Base-by-base conservation (phyloP, 2,329 filamentous ascomycete species). In the Grosmannia penicillata region DNA sequence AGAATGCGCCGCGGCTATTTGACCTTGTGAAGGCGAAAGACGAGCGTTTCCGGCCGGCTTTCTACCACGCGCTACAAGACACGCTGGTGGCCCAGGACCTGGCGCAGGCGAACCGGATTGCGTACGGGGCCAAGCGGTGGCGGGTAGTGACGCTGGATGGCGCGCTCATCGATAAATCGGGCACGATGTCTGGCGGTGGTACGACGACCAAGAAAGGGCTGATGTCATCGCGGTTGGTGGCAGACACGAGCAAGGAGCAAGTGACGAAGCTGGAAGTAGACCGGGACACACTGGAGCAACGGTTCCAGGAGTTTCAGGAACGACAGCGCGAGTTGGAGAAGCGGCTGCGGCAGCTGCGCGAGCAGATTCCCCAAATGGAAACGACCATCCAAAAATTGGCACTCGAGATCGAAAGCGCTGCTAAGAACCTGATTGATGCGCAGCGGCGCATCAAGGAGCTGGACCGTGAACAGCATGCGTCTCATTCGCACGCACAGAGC, bases 121-220 rank as follows among this genome's bases (percentile, higher is more conserved):
- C 91, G 8, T 98, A 96, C 51, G 89, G 91, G 30, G 83, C 83
- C 33, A 83, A 78, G 63, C 69, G 91, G 56, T 98, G 91, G 91
- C 78, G 91, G 47, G 91, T 98, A 4, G 91, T 98, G 29, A 98
- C 91, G 0, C 72, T 98, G 3, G 85, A 87, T 43, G 91, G 91
- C 35, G 87, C 95, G 57, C 70, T 98, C 37, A 96, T 98, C 48
- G 91, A 98, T 62, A 93, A 93, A 56, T 95, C 89, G 1, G 91
- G 91, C 67, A 96, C 91, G 26, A 96, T 98, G 91, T 94, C 84
- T 42, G 91, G 91, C 65, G 91, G 91, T 67, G 91, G 91, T 40
- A 89, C 75, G 33, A 82, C 83, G 14, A 83, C 91, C 40, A 87
- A 89, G 50, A 85, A 79, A 53, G 93, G 93, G 1, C 76, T 86